These are phyloP conservation scores for Sporobolomyces pararoseus DNA, from an alignment of 768 basidiomycete species.

Conservation along the genomic window DNA sequence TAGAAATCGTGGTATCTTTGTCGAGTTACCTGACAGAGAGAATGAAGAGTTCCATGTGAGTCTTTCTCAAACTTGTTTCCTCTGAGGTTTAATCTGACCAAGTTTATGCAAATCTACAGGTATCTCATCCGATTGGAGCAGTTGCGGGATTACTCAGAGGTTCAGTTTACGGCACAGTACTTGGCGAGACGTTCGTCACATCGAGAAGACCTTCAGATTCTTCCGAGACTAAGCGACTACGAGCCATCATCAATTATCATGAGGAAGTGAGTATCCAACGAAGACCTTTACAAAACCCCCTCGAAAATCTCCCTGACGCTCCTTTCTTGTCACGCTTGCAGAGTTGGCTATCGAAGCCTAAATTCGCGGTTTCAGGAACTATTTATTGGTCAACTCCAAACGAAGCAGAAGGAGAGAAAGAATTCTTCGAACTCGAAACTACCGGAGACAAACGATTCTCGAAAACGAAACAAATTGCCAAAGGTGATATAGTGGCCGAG, in stretches of 20 bases:
- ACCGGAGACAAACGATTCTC: slow-evolving; percentile 44
- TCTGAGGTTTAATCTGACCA: too few species aligned
- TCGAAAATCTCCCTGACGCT: background rate
- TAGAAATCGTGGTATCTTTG: slow-evolving; percentile 82
- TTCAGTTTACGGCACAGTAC: slow-evolving; percentile 82
- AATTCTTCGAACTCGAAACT: slow-evolving; percentile 17
- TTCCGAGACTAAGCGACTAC: background rate
- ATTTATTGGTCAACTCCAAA: slow-evolving; percentile 76
- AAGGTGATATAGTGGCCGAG: slow-evolving; percentile 67
- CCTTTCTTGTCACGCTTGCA: too few species aligned
- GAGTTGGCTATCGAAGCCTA: slow-evolving; percentile 38
- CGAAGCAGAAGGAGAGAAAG: slow-evolving; percentile 46
- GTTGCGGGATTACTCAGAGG: slow-evolving; percentile 91
- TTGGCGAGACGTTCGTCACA: slow-evolving; percentile 52
- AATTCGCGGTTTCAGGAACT: slow-evolving; percentile 63
- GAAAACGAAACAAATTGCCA: slow-evolving; percentile 80
- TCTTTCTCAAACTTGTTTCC: background rate
- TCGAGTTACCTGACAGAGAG: slow-evolving; percentile 67
- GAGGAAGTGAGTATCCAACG: slow-evolving; percentile 67
- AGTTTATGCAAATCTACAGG: slow-evolving; percentile 51
- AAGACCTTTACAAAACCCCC: too few species aligned
- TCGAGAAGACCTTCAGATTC: background rate
- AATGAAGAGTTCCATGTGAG: slow-evolving; percentile 66
- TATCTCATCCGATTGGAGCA: slow-evolving; percentile 81
- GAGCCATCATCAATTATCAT: slow-evolving; percentile 71